Evolutionary conservation across 2,329 filamentous ascomycete species (phyloP), one percentile per base, ranked within the genome.

Genomic region (Microcera coccophila): DNA sequence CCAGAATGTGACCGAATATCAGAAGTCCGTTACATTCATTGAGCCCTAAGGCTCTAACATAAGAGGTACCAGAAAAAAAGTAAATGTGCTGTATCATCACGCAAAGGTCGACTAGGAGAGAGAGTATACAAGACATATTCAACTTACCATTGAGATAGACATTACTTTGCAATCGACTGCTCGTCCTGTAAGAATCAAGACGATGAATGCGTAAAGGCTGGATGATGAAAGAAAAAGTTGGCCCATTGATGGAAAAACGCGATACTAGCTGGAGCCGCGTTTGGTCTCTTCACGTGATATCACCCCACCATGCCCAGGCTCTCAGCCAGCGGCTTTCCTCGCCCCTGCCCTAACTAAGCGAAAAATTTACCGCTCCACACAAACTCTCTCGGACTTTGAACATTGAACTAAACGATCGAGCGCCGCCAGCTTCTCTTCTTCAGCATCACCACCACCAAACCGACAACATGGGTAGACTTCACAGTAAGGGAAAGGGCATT

Each of bases 401-500:
- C 49, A 44, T 50, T 45, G 49, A 58, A 58, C 52, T 53, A 57
- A 49, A 50, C 51, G 50, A 57, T 51, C 45, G 46, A 50, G 44
- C 39, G 49, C 44, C 54, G 53, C 55, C 53, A 61, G 57, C 45
- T 51, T 49, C 45, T 52, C 51, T 55, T 54, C 59, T 57, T 47
- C 55, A 62, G 56, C 58, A 47, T 52, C 62, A 63, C 61, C 66
- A 57, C 55, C 63, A 62, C 61, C 57, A 65, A 62, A 63, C 68
- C 68, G 71, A 65, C 73, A 87, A 74, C 61, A 95, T 95, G 89
- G 89, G 90, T 85, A 85, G 91, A 81, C 85, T 97, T 85, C 94
- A 98, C 85, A 87, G 81, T 82, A 95, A 96, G 68, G 91, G 93
- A 79, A 97, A 97, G 88, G 94, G 93, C 75, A 98, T 98, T 77